Evolutionary conservation across 2,329 filamentous ascomycete genomes (phyloP), one percentile per base, ranked within the genome.

Genomic region (Aspergillus vadensis): DNA sequence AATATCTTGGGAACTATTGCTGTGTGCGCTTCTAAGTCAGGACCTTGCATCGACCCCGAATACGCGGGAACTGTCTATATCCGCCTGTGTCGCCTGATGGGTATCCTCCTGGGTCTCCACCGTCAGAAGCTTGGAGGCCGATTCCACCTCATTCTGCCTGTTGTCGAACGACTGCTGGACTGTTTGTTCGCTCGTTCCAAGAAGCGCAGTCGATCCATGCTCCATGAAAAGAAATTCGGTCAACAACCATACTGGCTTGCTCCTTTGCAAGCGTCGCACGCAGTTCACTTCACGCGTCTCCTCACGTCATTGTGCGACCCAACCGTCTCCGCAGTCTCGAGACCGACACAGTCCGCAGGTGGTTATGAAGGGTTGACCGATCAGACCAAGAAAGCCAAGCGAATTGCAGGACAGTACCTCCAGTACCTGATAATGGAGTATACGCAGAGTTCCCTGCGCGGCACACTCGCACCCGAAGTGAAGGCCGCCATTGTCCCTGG

Each of bases 261-360:
- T 10, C 69, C 69, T 5, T 75, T 81, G 27, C 71, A 73, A 9
- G 67, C 76, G 15, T 73, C 76, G 17, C 82, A 83, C 59, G 82
- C 82, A 2, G 72, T 77, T 1, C 76, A 81, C 43, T 85, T 82
- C 65, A 79, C 83, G 1, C 81, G 84, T 9, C 74, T 88, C 8
- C 78, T 88, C 21, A 82, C 82, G n/a, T 82, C 84, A 0, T 80
- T 88, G 54, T 86, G 84, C 75, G 85, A 86, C 56, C 86, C 86
- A 0, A 85, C 86, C 0, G 81, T 85, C 49, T 85, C 83, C 0
- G 81, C 83, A 1, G 82, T 86, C 4, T 76, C 81, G 14, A 70
- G 72, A 15, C 71, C 72, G 6, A 67, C 67, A 7, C 72, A 73
- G 25, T 61, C 67, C 5, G 69, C 71, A 3, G 65, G 69, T 17